Percentiles rank a stretch among this genome's conserved stretches.
phyloP scores from a whole-genome alignment of 2,329 filamentous ascomycete species.

The Diaporthe eres region DNA sequence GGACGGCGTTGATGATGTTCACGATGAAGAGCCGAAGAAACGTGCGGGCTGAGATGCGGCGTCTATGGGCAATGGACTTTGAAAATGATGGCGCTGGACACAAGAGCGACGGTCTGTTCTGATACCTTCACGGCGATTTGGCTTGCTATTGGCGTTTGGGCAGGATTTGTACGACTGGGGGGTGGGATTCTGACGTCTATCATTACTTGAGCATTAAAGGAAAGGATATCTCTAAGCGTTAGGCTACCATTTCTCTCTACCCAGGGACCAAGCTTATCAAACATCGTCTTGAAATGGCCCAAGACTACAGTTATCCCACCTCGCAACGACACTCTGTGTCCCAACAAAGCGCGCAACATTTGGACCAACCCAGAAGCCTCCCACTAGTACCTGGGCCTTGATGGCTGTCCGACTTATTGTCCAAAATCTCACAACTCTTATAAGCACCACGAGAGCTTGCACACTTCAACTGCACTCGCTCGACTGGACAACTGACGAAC shows the following conservation, averaged over 20 bases:
- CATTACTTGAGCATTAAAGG: slow-evolving; percentile 27
- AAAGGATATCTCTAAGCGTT: neutral
- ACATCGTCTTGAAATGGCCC: neutral
- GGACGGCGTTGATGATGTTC: slow-evolving; percentile 60
- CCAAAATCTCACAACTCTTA: neutral
- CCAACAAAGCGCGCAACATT: neutral
- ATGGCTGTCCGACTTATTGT: neutral
- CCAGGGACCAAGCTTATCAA: neutral
- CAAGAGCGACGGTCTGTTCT: slow-evolving; percentile 25
- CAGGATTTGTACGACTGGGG: slow-evolving; percentile 18
- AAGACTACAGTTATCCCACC: neutral
- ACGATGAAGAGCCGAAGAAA: slow-evolving; percentile 46
- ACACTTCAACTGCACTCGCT: neutral
- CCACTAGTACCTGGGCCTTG: neutral
- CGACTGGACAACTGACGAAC: neutral
- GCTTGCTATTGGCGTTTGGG: slow-evolving; percentile 34
- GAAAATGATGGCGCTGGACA: slow-evolving; percentile 27
- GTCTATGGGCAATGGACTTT: neutral
- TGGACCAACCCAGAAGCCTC: neutral
- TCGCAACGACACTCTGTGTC: neutral
- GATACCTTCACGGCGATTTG: slow-evolving; percentile 30
- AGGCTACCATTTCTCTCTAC: neutral
- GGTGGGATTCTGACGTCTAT: slow-evolving; percentile 19
- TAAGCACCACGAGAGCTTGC: neutral
- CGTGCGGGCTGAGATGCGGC: slow-evolving; percentile 46